Base-by-base conservation (phyloP, 306 rosid genomes). In the Coriaria nepalensis region DNA sequence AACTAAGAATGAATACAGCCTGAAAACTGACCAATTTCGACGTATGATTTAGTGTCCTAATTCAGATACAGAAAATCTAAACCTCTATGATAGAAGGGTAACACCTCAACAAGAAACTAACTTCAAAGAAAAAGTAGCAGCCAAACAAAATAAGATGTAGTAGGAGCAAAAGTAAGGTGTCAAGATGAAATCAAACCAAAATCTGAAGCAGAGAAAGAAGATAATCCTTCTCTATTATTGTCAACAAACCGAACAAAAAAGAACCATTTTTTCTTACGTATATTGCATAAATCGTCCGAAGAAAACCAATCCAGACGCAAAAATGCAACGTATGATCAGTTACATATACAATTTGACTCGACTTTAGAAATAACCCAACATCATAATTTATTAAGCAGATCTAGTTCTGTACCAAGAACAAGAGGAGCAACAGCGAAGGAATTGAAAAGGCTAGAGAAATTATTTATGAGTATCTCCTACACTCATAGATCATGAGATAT, bases 11-110 rank as follows among this genome's bases (percentile, higher is more conserved):
- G 45, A 2, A 15, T 62, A 42, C 14, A 43, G 34, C 70, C 85
- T 72, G 67, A 76, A 55, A 62, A n/a, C 15, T 59, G 68, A 55
- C 52, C 56, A 65, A 62, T 32, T 13, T 10, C 37, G 40, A 35
- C 5, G 7, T 15, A 40, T n/a, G 12, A 47, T 40, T 49, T 11
- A 45, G 53, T 43, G 5, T 15, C 9, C 4, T 15, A 36, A 40
- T 14, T 11, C 37, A 51, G 37, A 38, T 7, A 5, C 4, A 15
- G 15, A 12, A 11, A 43, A 13, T 45, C 14, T 33, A 9, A 47
- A 20, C 2, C 29, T 20, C 3, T 20, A 20, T 20, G n/a, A 13
- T 40, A 11, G 6, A 34, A 40, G 49, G 40, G 13, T 10, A 40
- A 13, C n/a, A 15, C 2, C 10, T 2, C 10, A 40, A 12, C 6